Base-by-base conservation (phyloP, 176 grass and related monocot genomes). In the Lolium perenne region DNA sequence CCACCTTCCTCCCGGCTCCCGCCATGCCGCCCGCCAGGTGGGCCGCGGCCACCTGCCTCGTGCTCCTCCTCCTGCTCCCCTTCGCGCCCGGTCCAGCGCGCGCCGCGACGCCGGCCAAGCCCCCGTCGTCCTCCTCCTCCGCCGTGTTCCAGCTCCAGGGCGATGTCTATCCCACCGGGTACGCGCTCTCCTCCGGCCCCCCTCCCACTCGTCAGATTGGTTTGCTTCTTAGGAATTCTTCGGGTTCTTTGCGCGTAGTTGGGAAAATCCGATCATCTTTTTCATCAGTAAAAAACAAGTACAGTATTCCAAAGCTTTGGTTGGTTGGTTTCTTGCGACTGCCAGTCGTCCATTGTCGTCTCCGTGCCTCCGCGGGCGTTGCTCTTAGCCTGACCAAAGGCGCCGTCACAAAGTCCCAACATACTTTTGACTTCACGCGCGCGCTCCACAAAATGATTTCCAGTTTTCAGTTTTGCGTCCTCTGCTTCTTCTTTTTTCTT, bases 91-190 rank as follows among this genome's bases (percentile, higher is more conserved):
- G 56, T 9, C 71, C 41, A 78, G 83, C 69, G 18, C 48, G 49
- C 49, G 80, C 75, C 48, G 80, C 92, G 26, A 47, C 60, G 75
- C 13, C 53, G 72, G 78, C 83, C 45, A 74, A 45, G 82, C 54
- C 90, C 12, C 41, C 87, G 35, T 43, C 77, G 41, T 0, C 55
- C 16, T 12, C 71, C 14, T 94, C 90, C 64, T 88, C 94, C 76
- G 84, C 84, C 66, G 50, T 92, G 48, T 90, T 98, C 83, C 97
- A 71, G 71, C 89, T 98, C 78, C 80, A 77, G n/a, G 97, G 94
- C 10, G 47, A 94, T 61, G 94, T 98, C 7, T 94, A 98, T 7
- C 97, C 97, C 0, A 56, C 66, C 74, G 92, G 94, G 97, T 96
- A 76, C 63, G 65, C 21, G 8, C 6, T 16, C 50, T 38, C 56